Base-by-base conservation (phyloP, 768 basidiomycete species). In the Stropharia rugosoannulata region DNA sequence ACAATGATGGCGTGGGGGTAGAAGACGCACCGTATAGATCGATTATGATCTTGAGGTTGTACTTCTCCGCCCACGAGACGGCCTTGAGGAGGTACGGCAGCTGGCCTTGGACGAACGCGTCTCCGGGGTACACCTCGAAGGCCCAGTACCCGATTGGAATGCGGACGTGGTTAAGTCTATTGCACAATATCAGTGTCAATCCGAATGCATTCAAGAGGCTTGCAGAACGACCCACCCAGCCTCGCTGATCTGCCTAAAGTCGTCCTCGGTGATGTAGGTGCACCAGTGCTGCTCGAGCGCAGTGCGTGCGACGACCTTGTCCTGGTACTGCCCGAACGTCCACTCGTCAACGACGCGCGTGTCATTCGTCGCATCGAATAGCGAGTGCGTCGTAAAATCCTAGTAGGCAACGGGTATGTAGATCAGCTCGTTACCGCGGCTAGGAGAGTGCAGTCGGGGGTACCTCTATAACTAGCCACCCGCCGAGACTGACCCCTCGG, bases 101-200 rank as follows among this genome's bases (percentile, higher is more conserved):
- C 65, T 91, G 89, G 6, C 90, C 90, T 69, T 84, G 81, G 53
- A 90, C 80, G 66, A 80, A 92, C 2, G 91, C 92, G 62, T 93
- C 87, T 2, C 89, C 89, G 11, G 76, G 75, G 11, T 79, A 76
- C 16, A 93, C 83, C 43, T 93, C 90, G 62, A 86, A 93, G 4
- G 89, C 90, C 90, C 90, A 95, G 69, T 89, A 95, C 7, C 92
- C 93, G 38, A 95, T 89, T 16, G 90, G 90, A 39, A 93, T 64
- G 38, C 90, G 85, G 53, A 93, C 86, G 66, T 91, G 89, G 65
- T 91, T 93, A 43, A 92, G 73, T 12, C 89, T 89, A 47, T 13
- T 9, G 42, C 15, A 49, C 11, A 22, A 22, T 22, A 22, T 22
- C 22, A 22, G 22, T 4, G 22, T 22, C 22, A 22, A 22, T 22